Evolutionary conservation across 208 protist species (phyloP).

Genomic region (Acanthamoeba divionensis): DNA sequence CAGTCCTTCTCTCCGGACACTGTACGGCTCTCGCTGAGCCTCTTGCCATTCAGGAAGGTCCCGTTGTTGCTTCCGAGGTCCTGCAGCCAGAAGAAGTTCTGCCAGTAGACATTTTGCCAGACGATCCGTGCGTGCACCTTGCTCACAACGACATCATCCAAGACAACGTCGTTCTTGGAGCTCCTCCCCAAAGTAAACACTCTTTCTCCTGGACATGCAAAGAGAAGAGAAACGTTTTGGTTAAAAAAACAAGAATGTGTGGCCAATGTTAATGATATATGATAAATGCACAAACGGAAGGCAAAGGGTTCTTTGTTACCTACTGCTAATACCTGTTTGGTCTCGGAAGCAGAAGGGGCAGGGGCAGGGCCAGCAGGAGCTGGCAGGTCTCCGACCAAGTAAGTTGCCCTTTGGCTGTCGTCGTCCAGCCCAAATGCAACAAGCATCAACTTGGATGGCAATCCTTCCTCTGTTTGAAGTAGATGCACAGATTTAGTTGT

Average conservation of each 20-base stretch:
- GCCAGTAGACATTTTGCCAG: conserved; percentile 26
- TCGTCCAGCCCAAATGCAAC: background rate
- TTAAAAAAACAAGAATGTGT: background rate
- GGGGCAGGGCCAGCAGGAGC: too few relatives aligned
- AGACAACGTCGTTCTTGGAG: background rate
- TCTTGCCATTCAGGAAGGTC: too few relatives aligned
- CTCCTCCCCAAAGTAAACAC: background rate
- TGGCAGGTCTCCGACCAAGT: background rate
- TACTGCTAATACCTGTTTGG: too few relatives aligned
- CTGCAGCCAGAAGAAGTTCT: conserved; percentile 23
- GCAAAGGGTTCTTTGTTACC: too few relatives aligned
- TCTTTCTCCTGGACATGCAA: background rate
- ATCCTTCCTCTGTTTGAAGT: background rate
- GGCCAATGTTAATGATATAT: background rate
- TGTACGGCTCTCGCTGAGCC: background rate
- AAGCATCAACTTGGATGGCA: background rate
- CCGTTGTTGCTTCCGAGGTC: conserved; percentile 21
- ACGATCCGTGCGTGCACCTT: conserved; percentile 11
- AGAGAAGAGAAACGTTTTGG: background rate
- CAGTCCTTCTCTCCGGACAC: background rate
- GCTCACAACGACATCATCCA: background rate
- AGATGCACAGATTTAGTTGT: too few relatives aligned
- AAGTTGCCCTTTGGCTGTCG: background rate
- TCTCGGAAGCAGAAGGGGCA: too few relatives aligned
- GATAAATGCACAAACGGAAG: too few relatives aligned